Percentiles rank a stretch among this genome's conserved stretches.
Conservation (phyloP, 176 grass and related monocot species). For the Oryza coarctata region DNA sequence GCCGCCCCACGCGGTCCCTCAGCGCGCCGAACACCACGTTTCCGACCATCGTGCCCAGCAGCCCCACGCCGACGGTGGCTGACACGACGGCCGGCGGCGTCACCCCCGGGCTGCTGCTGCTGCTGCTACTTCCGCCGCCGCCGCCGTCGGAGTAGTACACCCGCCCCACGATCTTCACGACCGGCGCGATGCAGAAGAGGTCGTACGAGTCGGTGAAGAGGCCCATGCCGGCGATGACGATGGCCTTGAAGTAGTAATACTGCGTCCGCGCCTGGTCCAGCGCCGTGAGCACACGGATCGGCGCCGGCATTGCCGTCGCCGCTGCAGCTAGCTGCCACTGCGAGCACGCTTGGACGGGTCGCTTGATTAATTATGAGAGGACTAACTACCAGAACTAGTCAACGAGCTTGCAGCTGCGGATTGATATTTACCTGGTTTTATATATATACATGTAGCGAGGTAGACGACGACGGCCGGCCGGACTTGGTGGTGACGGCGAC, state of each 20-base stretch:
- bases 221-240: constrained; percentile 80
- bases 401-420: background rate
- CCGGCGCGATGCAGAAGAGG: constrained; percentile 66
- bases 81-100: constrained; percentile 59
- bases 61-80: constrained; percentile 53
- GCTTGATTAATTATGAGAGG: background rate
- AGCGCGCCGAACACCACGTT: constrained; percentile 66
- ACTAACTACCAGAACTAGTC: background rate
- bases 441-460: background rate
- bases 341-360: background rate
- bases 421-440: background rate
- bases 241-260: constrained; percentile 82
- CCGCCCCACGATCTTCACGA: constrained; percentile 71
- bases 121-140: background rate
- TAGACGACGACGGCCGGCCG: background rate
- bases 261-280: constrained; percentile 74
- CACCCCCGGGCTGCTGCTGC: constrained; percentile 5
- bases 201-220: constrained; percentile 93
- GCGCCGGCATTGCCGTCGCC: constrained; percentile 10
- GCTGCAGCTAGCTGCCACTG: background rate
- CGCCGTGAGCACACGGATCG: constrained; percentile 45
- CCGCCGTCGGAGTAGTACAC: constrained; percentile 47
- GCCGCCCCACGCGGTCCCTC: constrained; percentile 58
- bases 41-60: constrained; percentile 55
- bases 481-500: constrained; percentile 4